Conservation (phyloP, 2,329 filamentous ascomycete species). For the Talaromyces sp. region DNA sequence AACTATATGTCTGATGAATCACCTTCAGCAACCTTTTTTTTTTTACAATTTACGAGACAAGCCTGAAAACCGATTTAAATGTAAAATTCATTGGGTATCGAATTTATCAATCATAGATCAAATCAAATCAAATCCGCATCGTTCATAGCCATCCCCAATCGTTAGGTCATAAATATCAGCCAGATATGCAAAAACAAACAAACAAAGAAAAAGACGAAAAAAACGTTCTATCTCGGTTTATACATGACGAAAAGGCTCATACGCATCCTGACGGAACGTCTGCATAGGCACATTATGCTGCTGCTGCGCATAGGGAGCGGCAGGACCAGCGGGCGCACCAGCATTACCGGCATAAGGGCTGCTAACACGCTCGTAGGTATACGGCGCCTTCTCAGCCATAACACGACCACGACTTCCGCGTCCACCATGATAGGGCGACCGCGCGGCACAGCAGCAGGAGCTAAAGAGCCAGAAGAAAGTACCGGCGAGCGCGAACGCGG, state of each 20-base stretch:
- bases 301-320: conserved; percentile 20
- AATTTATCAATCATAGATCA: not conserved
- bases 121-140: not conserved
- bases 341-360: conserved; percentile 30
- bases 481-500: conserved; percentile 71
- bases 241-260: conserved; percentile 41
- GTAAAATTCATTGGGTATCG: conserved; percentile 13
- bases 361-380: conserved; percentile 59
- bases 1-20: not conserved
- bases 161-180: conserved; percentile 8
- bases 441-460: conserved; percentile 85
- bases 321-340: conserved; percentile 22
- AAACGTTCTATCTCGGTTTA: not conserved
- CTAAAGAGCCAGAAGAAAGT: conserved; percentile 89
- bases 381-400: conserved; percentile 59
- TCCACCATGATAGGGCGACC: conserved; percentile 49
- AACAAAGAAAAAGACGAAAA: not conserved
- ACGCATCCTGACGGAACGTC: conserved; percentile 29
- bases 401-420: conserved; percentile 37
- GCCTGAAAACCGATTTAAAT: too few species aligned
- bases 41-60: too few species aligned
- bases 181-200: not conserved
- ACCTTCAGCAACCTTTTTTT: too few species aligned
- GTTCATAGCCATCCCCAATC: not conserved
- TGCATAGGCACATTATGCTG: conserved; percentile 30